Percentiles rank a stretch among this genome's conserved stretches.
These are phyloP conservation scores for Pleurotus giganteus DNA, from an alignment of 768 basidiomycete species.

Conservation along the genomic window DNA sequence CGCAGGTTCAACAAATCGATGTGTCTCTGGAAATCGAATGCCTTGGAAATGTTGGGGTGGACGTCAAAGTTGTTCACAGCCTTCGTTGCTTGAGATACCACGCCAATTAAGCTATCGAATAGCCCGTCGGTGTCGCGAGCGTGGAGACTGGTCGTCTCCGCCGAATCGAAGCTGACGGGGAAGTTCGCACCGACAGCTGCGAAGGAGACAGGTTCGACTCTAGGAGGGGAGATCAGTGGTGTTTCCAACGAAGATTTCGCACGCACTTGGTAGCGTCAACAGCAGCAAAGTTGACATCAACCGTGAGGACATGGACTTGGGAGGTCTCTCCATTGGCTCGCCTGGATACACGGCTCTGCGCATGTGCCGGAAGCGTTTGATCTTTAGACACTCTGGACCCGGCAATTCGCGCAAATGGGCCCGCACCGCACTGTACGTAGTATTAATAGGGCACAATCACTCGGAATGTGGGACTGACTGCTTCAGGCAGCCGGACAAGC, in stretches of 20 bases:
- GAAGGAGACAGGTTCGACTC: conserved; percentile 1
- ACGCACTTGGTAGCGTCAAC: background rate
- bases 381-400: background rate
- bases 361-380: background rate
- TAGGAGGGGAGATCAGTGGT: background rate
- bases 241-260: no score
- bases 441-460: background rate
- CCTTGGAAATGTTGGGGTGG: conserved; percentile 1
- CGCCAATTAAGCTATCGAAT: no score
- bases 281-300: background rate
- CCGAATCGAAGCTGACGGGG: background rate
- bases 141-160: background rate
- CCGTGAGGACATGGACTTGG: background rate
- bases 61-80: background rate
- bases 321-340: background rate
- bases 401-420: background rate
- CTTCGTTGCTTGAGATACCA: background rate
- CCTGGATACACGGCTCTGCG: background rate
- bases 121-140: background rate
- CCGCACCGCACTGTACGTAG: background rate
- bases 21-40: conserved; percentile 3
- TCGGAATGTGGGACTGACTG: background rate
- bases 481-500: background rate
- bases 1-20: background rate
- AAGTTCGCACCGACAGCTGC: background rate